Conservation (phyloP, 805 yeast genomes). For the Hemisphaericaspora nanyangensis region DNA sequence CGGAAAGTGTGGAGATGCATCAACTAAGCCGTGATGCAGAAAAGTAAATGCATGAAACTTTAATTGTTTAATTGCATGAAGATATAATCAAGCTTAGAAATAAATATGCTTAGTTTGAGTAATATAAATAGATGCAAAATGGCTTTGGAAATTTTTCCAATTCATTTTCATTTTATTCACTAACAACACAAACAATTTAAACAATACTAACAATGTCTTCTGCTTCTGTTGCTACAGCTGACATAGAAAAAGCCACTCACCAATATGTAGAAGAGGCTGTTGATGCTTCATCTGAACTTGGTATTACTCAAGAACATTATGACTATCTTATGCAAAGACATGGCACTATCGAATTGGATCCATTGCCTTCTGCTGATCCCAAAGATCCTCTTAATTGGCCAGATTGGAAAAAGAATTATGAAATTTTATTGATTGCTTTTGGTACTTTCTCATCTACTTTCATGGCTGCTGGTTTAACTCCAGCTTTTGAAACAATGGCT, state of each 20-base stretch:
- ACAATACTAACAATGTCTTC: background rate
- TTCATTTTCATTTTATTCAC: no score
- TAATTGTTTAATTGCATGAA: no score
- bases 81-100: no score
- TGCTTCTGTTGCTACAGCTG: no score
- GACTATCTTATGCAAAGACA: constrained; percentile 11
- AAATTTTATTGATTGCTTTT: constrained; percentile 12
- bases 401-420: constrained; percentile 8
- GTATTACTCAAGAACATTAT: constrained; percentile 3
- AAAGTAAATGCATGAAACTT: no score
- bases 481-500: constrained; percentile 12
- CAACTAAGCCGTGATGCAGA: no score
- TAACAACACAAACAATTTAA: no score
- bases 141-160: background rate
- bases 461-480: constrained; percentile 17
- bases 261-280: background rate
- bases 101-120: background rate
- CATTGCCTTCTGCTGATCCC: constrained; percentile 12
- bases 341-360: constrained; percentile 13
- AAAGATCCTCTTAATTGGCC: constrained; percentile 17
- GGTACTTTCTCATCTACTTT: constrained; percentile 14
- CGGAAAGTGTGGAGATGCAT: background rate
- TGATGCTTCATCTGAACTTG: background rate
- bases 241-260: constrained; percentile 4
- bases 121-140: background rate